phyloP scores from a whole-genome alignment of 2,329 filamentous ascomycete genomes.

The Trichoderma citrinoviride region DNA sequence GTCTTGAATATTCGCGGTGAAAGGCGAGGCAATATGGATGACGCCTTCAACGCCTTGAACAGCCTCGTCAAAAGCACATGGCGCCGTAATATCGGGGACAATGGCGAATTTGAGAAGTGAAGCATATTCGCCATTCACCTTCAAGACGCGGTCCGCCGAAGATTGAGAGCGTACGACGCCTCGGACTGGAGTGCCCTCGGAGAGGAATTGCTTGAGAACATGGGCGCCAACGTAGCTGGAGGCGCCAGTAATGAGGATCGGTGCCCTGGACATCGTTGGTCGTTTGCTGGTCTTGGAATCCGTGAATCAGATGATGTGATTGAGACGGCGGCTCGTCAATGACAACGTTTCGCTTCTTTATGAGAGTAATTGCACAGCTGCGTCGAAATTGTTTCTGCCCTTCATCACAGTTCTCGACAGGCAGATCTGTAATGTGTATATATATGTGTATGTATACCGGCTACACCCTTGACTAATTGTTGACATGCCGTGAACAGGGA shows the following conservation, averaged over 20 bases:
- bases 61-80: constrained; percentile 3
- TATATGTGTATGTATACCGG: not conserved
- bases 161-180: constrained; percentile 16
- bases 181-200: constrained; percentile 5
- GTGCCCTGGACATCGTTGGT: not conserved
- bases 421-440: too few relatives aligned
- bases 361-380: too few relatives aligned
- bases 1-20: not conserved
- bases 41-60: constrained; percentile 4
- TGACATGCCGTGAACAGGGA: not conserved
- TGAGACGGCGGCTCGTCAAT: too few relatives aligned
- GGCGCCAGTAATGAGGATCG: constrained; percentile 5
- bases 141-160: constrained; percentile 9
- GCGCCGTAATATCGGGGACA: constrained; percentile 3
- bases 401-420: too few relatives aligned
- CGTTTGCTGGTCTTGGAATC: too few relatives aligned
- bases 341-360: too few relatives aligned
- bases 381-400: too few relatives aligned
- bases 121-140: not conserved
- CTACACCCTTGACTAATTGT: not conserved
- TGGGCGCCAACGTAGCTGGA: constrained; percentile 12
- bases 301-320: too few relatives aligned
- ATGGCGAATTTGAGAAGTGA: constrained; percentile 8
- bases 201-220: constrained; percentile 13
- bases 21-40: constrained; percentile 5